These are phyloP conservation scores for Solanum aculeatissimum DNA, from an alignment of 305 asterid genomes.

Conservation along the genomic window DNA sequence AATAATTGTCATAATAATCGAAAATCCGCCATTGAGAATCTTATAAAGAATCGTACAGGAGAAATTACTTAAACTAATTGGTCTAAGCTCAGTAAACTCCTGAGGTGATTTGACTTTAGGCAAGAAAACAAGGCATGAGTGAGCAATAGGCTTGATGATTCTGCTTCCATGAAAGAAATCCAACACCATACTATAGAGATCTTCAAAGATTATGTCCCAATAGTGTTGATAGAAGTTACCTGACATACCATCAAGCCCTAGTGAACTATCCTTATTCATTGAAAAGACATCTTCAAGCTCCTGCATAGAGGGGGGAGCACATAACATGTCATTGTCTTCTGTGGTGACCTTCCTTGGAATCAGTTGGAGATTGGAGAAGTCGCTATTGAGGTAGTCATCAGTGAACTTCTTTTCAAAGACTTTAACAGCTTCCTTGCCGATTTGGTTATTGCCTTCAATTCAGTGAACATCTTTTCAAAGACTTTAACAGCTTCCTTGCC, in stretches of 20 bases:
- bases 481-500: not conserved
- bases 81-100: not conserved
- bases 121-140: not conserved
- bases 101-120: not conserved
- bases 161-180: too few species aligned
- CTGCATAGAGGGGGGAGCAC: too few species aligned
- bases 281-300: too few species aligned
- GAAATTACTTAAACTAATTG: not conserved
- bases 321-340: too few species aligned
- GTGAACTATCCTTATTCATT: too few species aligned
- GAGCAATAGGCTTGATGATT: not conserved
- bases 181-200: too few species aligned
- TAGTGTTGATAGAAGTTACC: too few species aligned
- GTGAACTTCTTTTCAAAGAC: not conserved
- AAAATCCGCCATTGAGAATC: not conserved
- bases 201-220: too few species aligned
- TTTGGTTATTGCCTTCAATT: not conserved
- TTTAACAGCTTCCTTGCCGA: too few species aligned
- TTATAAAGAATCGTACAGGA: not conserved
- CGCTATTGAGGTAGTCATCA: not conserved
- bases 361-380: too few species aligned
- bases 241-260: too few species aligned
- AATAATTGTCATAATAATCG: not conserved
- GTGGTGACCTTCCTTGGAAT: too few species aligned
- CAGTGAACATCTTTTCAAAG: not conserved